Evolutionary conservation across 352 stramenopile species (phyloP).

Genomic region (Saprolegnia parasitica): DNA sequence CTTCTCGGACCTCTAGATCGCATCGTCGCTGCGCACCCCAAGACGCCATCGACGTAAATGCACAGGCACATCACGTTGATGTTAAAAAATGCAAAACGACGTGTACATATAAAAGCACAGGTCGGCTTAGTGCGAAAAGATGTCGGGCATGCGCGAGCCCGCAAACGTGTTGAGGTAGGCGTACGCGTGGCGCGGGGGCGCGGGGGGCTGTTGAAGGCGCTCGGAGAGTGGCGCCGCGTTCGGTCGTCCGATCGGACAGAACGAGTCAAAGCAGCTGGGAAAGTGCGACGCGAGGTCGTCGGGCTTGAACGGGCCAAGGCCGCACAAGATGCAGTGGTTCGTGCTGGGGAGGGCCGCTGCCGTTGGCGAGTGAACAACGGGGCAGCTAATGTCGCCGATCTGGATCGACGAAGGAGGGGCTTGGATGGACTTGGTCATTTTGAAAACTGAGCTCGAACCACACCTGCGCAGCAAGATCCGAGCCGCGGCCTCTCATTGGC

Average conservation of each 20-base stretch:
- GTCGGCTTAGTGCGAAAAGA: slow-evolving; percentile 5
- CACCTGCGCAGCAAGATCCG: neutral
- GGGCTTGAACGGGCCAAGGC: neutral
- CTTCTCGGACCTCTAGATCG: slow-evolving; percentile 24
- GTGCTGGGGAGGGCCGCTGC: neutral
- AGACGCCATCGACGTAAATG: neutral
- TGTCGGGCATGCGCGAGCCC: neutral
- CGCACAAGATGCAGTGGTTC: slow-evolving; percentile 9
- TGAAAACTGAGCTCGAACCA: neutral
- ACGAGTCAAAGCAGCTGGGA: slow-evolving; percentile 1
- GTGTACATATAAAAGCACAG: neutral
- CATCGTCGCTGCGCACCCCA: neutral
- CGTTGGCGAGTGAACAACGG: slow-evolving; percentile 10
- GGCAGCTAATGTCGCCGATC: slow-evolving; percentile 25
- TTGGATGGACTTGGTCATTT: neutral
- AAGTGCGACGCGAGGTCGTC: slow-evolving; percentile 19
- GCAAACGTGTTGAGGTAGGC: slow-evolving; percentile 10
- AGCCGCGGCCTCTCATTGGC: neutral
- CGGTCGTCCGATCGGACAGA: slow-evolving; percentile 16
- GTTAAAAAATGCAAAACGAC: too few species aligned
- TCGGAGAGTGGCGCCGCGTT: neutral
- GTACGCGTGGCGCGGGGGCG: neutral
- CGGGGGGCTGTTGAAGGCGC: neutral
- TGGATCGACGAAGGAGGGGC: slow-evolving; percentile 4
- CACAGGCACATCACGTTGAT: too few species aligned